Conservation (phyloP, 495 filamentous ascomycete genomes). For the Opeltia flavorubescens region DNA sequence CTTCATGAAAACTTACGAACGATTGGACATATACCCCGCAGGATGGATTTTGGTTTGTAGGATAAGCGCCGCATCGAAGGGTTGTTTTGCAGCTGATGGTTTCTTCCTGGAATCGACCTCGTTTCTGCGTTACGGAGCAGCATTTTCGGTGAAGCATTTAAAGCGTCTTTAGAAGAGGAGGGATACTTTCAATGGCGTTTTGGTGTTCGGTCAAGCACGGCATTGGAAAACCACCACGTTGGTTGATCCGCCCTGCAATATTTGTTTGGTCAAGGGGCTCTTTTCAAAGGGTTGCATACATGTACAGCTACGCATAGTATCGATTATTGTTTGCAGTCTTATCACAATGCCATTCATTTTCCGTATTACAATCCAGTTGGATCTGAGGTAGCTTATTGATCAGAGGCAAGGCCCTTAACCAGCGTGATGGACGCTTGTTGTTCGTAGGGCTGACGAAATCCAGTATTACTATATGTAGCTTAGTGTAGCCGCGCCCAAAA, state of each 20-base stretch:
- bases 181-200: neutral
- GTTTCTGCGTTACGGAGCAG: neutral
- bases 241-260: neutral
- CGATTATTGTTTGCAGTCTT: no score
- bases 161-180: constrained; percentile 8
- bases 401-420: no score
- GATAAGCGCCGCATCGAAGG: constrained; percentile 12
- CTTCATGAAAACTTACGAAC: constrained; percentile 9
- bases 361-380: no score
- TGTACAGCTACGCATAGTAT: constrained; percentile 1
- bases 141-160: constrained; percentile 4
- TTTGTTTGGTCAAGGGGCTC: neutral
- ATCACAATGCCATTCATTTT: no score
- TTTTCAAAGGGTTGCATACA: neutral
- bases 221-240: neutral
- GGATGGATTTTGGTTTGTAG: constrained; percentile 15
- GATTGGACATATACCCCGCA: constrained; percentile 10
- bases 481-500: neutral
- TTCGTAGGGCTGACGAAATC: neutral
- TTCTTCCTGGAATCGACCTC: constrained; percentile 13
- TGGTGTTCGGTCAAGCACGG: neutral
- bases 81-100: neutral
- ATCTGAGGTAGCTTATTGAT: no score
- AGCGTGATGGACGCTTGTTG: neutral
- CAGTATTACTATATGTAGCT: neutral